These are phyloP conservation scores for Candida boidinii DNA, from an alignment of 805 yeast genomes.

Conservation along the genomic window DNA sequence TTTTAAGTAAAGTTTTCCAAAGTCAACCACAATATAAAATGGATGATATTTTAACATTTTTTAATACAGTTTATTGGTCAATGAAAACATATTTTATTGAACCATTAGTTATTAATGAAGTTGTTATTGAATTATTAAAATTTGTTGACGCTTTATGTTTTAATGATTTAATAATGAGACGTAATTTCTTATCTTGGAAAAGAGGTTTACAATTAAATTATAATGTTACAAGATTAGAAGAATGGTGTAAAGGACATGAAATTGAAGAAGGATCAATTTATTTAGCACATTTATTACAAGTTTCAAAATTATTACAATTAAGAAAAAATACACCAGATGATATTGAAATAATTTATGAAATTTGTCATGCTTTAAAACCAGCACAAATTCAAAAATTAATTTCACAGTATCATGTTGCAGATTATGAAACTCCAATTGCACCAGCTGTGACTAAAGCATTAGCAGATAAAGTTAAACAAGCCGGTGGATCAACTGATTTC, in stretches of 20 bases:
- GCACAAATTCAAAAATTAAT: conserved; percentile 92
- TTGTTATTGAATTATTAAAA: conserved; percentile 71
- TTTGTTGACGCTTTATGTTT: conserved; percentile 90
- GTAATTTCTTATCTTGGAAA: conserved; percentile 94
- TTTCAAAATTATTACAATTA: conserved; percentile 86
- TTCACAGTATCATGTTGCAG: conserved; percentile 83
- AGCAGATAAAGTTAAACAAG: conserved; percentile 66
- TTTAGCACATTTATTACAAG: conserved; percentile 81
- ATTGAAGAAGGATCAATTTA: conserved; percentile 81
- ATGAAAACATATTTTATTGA: conserved; percentile 89
- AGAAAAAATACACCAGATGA: conserved; percentile 85
- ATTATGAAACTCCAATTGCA: conserved; percentile 88
- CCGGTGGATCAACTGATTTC: conserved; percentile 51
- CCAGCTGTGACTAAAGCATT: conserved; percentile 72
- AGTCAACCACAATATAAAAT: conserved; percentile 69
- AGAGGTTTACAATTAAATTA: conserved; percentile 95
- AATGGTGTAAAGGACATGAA: conserved; percentile 95
- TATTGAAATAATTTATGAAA: conserved; percentile 85
- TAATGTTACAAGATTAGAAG: conserved; percentile 92
- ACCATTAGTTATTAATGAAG: conserved; percentile 73
- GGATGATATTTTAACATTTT: conserved; percentile 88
- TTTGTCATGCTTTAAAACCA: conserved; percentile 89
- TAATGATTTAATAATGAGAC: conserved; percentile 91
- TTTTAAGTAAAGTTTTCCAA: conserved; percentile 74
- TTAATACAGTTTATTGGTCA: conserved; percentile 87